Evolutionary conservation across 2,329 filamentous ascomycete species (phyloP).

Genomic region (Exophiala bonariae): DNA sequence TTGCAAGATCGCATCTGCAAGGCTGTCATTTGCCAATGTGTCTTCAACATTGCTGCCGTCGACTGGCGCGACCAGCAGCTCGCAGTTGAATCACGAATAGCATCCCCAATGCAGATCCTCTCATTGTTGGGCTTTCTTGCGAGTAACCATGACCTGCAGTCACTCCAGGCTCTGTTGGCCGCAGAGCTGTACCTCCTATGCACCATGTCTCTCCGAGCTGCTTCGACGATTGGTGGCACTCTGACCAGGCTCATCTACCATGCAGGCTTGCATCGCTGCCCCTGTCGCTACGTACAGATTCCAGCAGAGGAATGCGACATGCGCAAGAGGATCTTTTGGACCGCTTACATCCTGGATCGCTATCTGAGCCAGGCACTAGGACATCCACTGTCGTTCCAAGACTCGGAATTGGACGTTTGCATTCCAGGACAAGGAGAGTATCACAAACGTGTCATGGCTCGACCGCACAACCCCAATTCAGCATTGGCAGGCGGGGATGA

Average conservation of each 20-base stretch:
- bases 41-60: conserved; percentile 53
- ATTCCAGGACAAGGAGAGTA: conserved; percentile 13
- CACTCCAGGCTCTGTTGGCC: conserved; percentile 52
- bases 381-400: conserved; percentile 55
- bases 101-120: conserved; percentile 47
- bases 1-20: conserved; percentile 46
- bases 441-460: conserved; percentile 7
- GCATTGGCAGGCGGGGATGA: not conserved
- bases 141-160: conserved; percentile 45
- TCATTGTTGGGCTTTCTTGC: conserved; percentile 50
- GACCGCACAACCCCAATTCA: not conserved
- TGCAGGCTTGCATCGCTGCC: conserved; percentile 60
- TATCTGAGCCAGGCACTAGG: conserved; percentile 59
- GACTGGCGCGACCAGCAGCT: conserved; percentile 37
- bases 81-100: conserved; percentile 47
- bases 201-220: conserved; percentile 58
- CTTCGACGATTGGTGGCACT: conserved; percentile 56
- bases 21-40: conserved; percentile 55
- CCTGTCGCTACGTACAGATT: conserved; percentile 54
- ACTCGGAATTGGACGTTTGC: conserved; percentile 61
- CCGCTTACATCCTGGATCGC: conserved; percentile 56
- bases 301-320: conserved; percentile 47
- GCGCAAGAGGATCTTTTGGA: conserved; percentile 58
- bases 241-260: conserved; percentile 58
- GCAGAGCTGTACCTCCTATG: conserved; percentile 58